A percentile compares a stretch with the other conserved stretches of the same genome.
Conservation (phyloP, 805 yeast genomes). For the Tetrapisispora pingtungensis region DNA sequence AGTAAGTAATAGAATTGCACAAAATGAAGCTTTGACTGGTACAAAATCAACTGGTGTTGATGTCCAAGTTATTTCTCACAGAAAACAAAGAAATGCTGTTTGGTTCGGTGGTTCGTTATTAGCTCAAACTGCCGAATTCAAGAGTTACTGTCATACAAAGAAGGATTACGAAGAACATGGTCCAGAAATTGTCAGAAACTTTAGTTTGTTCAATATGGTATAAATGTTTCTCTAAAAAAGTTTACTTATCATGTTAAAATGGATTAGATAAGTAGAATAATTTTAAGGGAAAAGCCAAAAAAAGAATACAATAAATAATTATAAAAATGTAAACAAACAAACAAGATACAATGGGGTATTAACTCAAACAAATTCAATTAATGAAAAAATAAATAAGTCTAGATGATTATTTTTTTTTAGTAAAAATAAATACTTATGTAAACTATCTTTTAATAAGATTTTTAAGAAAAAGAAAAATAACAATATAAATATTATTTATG, state of each 20-base stretch:
- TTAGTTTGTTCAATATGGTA: conserved; percentile 88
- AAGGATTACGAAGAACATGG: conserved; percentile 97
- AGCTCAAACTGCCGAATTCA: conserved; percentile 96
- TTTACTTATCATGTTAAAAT: neutral
- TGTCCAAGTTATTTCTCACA: conserved; percentile 93
- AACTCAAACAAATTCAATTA: neutral
- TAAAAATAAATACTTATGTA: neutral
- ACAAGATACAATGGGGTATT: neutral
- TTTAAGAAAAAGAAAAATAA: too few relatives aligned
- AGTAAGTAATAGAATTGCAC: conserved; percentile 80
- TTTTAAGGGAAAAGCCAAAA: neutral
- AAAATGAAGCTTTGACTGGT: conserved; percentile 66
- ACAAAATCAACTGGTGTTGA: conserved; percentile 86
- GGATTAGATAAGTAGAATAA: neutral
- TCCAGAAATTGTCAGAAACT: conserved; percentile 94
- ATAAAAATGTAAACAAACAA: neutral
- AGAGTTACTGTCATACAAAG: conserved; percentile 92
- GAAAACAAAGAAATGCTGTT: conserved; percentile 96
- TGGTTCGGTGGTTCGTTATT: conserved; percentile 98
- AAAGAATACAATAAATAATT: neutral
- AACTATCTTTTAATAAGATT: neutral
- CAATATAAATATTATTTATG: too few relatives aligned
- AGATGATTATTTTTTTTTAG: conserved; percentile 1
- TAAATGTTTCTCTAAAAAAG: conserved; percentile 22
- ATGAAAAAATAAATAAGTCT: neutral